Base-by-base conservation (phyloP, 2,329 filamentous ascomycete genomes). In the Nemania sp. region DNA sequence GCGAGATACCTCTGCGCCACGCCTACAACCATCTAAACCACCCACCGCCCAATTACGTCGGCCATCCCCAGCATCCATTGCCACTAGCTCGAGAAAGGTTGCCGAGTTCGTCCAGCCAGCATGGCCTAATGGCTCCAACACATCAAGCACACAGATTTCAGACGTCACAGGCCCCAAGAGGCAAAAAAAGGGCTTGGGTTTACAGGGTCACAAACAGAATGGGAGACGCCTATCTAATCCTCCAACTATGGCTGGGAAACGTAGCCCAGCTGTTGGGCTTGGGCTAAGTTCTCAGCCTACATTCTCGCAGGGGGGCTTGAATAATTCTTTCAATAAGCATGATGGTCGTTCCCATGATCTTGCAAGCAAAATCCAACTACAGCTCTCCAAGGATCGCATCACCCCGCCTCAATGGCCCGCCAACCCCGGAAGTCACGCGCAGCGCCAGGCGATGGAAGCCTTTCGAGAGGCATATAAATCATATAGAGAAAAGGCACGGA, bases 401-500 rank as follows among this genome's bases (percentile, higher is more conserved):
- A 73, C 69, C 29, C 80, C 83, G 12, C 84, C 85, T 3, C 69
- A 72, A 69, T 87, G 84, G 84, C 84, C 84, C 0, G 72, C 76
- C 2, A 78, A 86, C 34, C 81, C 83, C 1, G 83, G 84, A 25
- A 80, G 84, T 54, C 79, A 81, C 9, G 73, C 74, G 20, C 81
- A 80, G 66, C 81, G 82, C 63, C 75, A 73, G 10, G 78, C 77
- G 12, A 81, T 88, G 71, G 81, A 86, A 56, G 77, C 74, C 52
- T 83, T 87, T 59, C 79, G 84, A 46, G 81, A 84, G 50, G 74
- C 78, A 17, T 84, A 83, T 70, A 86, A 85, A 64, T 75, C 74
- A 11, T 88, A 88, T 65, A 80, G 86, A 57, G 78, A 78, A 55
- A 81, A 79, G 62, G 85, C 83, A 7, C 83, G 87, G 51, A 77